Percentiles rank a stretch among this genome's conserved stretches.
These are phyloP conservation scores for Emmonsiellopsis sp. DNA, from an alignment of 2,329 filamentous ascomycete genomes.

Conservation along the genomic window DNA sequence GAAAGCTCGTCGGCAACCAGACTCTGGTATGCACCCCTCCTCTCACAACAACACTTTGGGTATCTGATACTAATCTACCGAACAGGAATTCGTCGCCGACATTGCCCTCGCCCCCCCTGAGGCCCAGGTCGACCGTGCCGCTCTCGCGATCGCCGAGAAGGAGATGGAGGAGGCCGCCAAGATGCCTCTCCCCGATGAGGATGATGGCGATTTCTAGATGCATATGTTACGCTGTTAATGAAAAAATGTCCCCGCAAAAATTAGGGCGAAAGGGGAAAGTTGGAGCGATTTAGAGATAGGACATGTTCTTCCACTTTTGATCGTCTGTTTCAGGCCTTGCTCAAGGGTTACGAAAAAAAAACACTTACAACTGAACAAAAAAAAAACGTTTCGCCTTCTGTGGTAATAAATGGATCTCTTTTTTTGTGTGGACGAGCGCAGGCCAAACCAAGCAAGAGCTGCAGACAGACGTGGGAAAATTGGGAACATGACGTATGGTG, in stretches of 20 bases:
- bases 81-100: conserved; percentile 88
- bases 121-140: conserved; percentile 74
- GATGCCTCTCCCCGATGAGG: conserved; percentile 89
- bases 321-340: no score
- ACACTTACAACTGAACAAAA: no score
- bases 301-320: no score
- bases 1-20: conserved; percentile 95
- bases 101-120: conserved; percentile 91
- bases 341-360: no score
- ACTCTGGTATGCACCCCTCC: conserved; percentile 53
- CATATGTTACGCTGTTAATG: conserved; percentile 1
- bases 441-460: no score
- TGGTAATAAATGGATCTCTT: no score
- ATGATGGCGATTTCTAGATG: conserved; percentile 57
- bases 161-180: conserved; percentile 77
- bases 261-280: background rate
- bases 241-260: background rate
- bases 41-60: conserved; percentile 9
- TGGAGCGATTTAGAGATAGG: background rate
- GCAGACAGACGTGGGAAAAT: no score
- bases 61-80: conserved; percentile 15
- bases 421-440: no score
- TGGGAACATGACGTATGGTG: no score
- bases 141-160: conserved; percentile 72
- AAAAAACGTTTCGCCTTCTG: no score